Evolutionary conservation across 345 rosid species (phyloP).

Genomic region (Arabidopsis suecica): DNA sequence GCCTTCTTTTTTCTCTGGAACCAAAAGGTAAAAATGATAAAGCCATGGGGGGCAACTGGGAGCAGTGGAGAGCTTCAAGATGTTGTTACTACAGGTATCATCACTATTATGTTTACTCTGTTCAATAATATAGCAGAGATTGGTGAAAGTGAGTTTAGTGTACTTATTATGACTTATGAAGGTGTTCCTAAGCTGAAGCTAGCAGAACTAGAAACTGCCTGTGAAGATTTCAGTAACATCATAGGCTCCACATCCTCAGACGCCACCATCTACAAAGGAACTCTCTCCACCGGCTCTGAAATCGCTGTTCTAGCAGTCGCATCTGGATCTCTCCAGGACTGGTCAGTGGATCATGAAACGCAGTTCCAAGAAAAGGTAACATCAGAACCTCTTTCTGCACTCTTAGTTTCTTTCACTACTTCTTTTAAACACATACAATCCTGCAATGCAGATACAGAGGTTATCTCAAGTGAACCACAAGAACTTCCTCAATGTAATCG

Average conservation of each 20-base stretch:
- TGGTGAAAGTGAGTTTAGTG: slow-evolving; percentile 8
- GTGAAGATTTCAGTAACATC: slow-evolving; percentile 98
- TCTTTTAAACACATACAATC: slow-evolving; percentile 26
- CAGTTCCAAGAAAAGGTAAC: slow-evolving; percentile 81
- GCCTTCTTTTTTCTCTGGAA: slow-evolving; percentile 55
- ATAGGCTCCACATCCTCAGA: slow-evolving; percentile 64
- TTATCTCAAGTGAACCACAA: slow-evolving; percentile 86
- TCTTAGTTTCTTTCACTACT: slow-evolving; percentile 2
- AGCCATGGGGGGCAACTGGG: slow-evolving; percentile 70
- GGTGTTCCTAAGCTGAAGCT: slow-evolving; percentile 86
- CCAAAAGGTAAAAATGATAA: slow-evolving; percentile 57
- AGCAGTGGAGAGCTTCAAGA: slow-evolving; percentile 77
- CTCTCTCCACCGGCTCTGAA: slow-evolving; percentile 88
- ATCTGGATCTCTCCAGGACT: slow-evolving; percentile 58
- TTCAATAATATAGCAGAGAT: neutral
- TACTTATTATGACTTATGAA: slow-evolving; percentile 12
- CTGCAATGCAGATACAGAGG: slow-evolving; percentile 67
- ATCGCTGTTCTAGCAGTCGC: slow-evolving; percentile 73
- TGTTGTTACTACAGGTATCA: slow-evolving; percentile 68
- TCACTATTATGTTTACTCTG: slow-evolving; percentile 21
- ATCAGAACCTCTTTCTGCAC: neutral
- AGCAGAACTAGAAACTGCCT: slow-evolving; percentile 86
- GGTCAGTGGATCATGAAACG: slow-evolving; percentile 71
- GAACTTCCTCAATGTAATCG: slow-evolving; percentile 88
- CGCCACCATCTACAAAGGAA: slow-evolving; percentile 87